Base-by-base conservation (phyloP, 2,329 filamentous ascomycete genomes). In the Exophiala sp. region DNA sequence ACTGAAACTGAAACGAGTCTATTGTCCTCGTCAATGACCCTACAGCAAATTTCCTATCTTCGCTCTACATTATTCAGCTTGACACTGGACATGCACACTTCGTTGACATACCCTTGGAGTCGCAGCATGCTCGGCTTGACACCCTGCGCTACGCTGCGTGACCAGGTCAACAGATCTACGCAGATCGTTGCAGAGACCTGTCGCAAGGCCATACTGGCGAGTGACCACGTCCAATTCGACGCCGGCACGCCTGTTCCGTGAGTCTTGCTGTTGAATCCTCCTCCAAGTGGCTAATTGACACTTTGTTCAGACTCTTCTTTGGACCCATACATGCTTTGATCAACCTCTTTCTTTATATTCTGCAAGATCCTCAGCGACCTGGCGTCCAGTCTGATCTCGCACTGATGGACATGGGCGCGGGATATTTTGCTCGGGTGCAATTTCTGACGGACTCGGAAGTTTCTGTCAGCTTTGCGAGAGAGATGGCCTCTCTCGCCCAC, bases 221-320 rank as follows among this genome's bases (percentile, higher is more conserved):
- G 33, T 9, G 20, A 40, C 14, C 20, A 52, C 16, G 41, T 52
- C 14, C 41, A 20, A 1, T 24, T 52, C 14, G 50, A 52, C 21
- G 50, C 50, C 11, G 41, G 34, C 42, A 24, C 16, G 16, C 50
- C 50, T 14, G 32, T 52, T 14, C 41, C 29, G 50, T 52, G 18
- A 47, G 41, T 33, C 3, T 8, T 29, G 24, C 5, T 8, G 2
- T 1, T 3, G 2, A 4, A 8, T 29, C 7, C 4, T 29, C 24
- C 24, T 8, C 24, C 1, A 29, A 29, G 4, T 5, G 24, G 24
- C 24, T 29, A 29, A 1, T 29, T 29, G 4, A 29, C 24, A 29
- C 24, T 29, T 29, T 2, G 7, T 8, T 5, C 24, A 29, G 24
- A 8, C 24, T 29, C 24, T 29, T 29, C 24, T 29, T 29, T 4